Base-by-base conservation (phyloP, 1,284 basidiomycete species). In the Ustilago crameri region DNA sequence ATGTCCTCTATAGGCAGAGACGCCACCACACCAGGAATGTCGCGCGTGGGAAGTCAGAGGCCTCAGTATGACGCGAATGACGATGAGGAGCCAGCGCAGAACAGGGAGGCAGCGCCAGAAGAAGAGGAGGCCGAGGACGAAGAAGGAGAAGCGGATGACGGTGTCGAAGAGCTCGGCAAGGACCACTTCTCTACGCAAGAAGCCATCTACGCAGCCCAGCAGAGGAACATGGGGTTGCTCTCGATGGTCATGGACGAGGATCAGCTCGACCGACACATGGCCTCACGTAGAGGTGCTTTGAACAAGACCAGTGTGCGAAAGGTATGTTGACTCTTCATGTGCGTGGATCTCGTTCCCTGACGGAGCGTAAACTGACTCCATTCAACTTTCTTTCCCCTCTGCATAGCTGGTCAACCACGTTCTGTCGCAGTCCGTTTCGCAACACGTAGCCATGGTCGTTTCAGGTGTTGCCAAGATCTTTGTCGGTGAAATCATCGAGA, bases 391-490 rank as follows among this genome's bases (percentile, higher is more conserved):
- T 8, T 30, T 23, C 10, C 26, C n/a, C 9, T 26, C n/a, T 34
- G 34, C 73, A 92, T 12, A 30, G 91, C 89, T 94, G 32, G 91
- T 94, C 66, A 93, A 93, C 81, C 91, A 92, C 82, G 88, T 89
- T 0, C 86, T 90, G 0, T 89, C 91, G 59, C 84, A 85, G 54
- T 91, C 92, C 71, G 91, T 92, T 5, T 92, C 91, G 3, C 89
- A 91, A 70, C 91, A 91, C 15, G 91, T 95, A 1, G 90, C 92
- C 1, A 92, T 93, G 77, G 89, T 94, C 34, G 90, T 94, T 0
- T 91, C 92, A 8, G 93, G 93, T 76, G 91, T 95, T 57, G 88
- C 88, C 18, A 95, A 95, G 81, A 92, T 95, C 2, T 95, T 95
- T 75, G 91, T 95, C 9, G 93, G 93, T 2, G 93, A 95, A 83